Evolutionary conservation across 2,329 filamentous ascomycete species (phyloP).

Genomic region (Phialocephala subalpina): DNA sequence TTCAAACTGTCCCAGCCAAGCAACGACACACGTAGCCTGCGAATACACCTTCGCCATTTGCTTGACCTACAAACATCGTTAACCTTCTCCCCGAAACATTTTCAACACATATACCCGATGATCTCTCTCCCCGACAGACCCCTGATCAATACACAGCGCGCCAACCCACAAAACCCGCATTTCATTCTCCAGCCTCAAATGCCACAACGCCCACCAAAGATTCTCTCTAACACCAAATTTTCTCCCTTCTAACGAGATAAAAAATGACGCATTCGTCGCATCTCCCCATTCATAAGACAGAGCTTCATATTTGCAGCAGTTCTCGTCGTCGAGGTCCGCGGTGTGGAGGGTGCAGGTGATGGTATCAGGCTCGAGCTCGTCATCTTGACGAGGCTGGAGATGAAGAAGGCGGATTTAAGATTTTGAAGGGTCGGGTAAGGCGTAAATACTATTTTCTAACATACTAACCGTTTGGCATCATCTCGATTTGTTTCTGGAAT

Average conservation of each 20-base stretch:
- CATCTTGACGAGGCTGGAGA: neutral
- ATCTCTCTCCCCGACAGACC: slow-evolving; percentile 24
- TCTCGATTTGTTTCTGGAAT: too few relatives aligned
- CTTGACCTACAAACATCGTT: neutral
- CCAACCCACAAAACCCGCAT: slow-evolving; percentile 24
- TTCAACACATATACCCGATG: slow-evolving; percentile 24
- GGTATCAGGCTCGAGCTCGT: neutral
- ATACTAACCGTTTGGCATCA: too few relatives aligned
- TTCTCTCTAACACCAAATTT: slow-evolving; percentile 16
- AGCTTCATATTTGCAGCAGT: neutral
- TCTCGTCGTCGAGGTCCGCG: neutral
- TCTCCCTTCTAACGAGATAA: neutral
- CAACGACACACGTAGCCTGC: neutral
- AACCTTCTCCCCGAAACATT: neutral
- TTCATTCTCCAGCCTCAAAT: slow-evolving; percentile 12
- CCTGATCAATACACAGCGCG: slow-evolving; percentile 34
- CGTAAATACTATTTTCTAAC: too few relatives aligned
- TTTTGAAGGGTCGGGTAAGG: neutral
- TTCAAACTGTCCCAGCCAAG: neutral
- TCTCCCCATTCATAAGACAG: neutral
- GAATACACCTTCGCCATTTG: slow-evolving; percentile 33
- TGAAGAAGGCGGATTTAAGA: neutral
- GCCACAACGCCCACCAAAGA: slow-evolving; percentile 16
- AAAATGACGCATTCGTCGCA: neutral
- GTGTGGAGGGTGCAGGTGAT: neutral